A percentile compares a stretch with the other conserved stretches of the same genome.
phyloP scores from a whole-genome alignment of 2,329 filamentous ascomycete species.

The Hymenoscyphus albidus region DNA sequence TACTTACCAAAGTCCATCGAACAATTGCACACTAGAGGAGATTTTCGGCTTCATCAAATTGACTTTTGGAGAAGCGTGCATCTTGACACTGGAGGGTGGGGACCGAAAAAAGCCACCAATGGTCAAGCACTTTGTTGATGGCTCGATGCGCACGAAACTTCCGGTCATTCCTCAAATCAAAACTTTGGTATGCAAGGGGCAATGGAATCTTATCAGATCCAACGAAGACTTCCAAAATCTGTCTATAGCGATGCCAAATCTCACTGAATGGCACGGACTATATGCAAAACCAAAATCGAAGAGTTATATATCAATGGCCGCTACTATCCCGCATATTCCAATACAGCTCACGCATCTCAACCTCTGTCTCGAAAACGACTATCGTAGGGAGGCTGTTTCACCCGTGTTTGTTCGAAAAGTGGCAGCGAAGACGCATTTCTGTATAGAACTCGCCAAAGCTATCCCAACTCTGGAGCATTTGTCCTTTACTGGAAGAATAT shows the following conservation, averaged over 20 bases:
- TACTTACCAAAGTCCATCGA: conserved; percentile 55
- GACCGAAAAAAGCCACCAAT: conserved; percentile 72
- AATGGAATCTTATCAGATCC: conserved; percentile 71
- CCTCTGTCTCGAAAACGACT: conserved; percentile 68
- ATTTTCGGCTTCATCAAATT: conserved; percentile 61
- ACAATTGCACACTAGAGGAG: conserved; percentile 68
- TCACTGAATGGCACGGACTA: conserved; percentile 51
- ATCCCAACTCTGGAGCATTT: conserved; percentile 62
- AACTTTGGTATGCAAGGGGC: conserved; percentile 68
- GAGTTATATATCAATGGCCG: conserved; percentile 66
- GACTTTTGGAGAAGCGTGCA: conserved; percentile 54
- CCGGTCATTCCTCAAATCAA: conserved; percentile 47
- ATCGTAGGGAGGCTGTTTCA: conserved; percentile 59
- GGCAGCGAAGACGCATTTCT: conserved; percentile 57
- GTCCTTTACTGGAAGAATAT: conserved; percentile 69
- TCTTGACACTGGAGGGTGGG: conserved; percentile 72
- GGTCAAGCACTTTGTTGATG: conserved; percentile 50
- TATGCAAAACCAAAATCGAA: conserved; percentile 70
- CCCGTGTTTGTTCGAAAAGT: conserved; percentile 60
- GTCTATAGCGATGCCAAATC: conserved; percentile 58
- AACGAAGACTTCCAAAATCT: conserved; percentile 61
- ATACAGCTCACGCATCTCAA: conserved; percentile 58
- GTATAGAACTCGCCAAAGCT: conserved; percentile 56
- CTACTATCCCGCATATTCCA: conserved; percentile 57
- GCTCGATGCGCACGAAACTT: conserved; percentile 12